These are phyloP conservation scores for Lumnitzera littorea DNA, from an alignment of 345 rosid species.

Conservation along the genomic window DNA sequence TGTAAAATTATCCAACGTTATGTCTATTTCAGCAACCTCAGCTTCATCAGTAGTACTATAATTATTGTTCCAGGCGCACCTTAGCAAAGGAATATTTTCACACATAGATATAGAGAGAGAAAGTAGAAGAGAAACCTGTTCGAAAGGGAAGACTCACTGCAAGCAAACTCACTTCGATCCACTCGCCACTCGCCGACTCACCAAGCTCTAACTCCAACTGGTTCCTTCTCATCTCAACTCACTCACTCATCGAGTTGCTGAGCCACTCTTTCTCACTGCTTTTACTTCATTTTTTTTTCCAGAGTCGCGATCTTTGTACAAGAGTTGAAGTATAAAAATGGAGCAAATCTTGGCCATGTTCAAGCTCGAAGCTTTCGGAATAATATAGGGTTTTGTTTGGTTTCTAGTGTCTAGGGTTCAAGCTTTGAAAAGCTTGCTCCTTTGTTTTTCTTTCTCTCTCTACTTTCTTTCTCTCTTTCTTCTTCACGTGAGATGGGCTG, in stretches of 20 bases:
- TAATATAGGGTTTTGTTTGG: slow-evolving; percentile 7
- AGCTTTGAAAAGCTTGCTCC: neutral
- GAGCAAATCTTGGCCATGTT: slow-evolving; percentile 22
- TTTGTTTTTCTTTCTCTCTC: neutral
- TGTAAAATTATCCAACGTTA: slow-evolving; percentile 10
- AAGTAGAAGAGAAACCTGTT: neutral
- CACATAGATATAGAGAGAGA: slow-evolving; percentile 5
- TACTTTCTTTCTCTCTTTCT: neutral
- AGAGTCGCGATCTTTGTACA: neutral
- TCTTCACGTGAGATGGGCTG: slow-evolving; percentile 21
- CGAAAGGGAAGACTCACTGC: too few species aligned
- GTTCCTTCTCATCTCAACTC: too few species aligned
- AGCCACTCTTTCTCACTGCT: neutral
- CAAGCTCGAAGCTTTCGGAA: slow-evolving; percentile 22
- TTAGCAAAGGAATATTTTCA: slow-evolving; percentile 10
- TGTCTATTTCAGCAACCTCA: slow-evolving; percentile 7
- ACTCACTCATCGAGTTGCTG: neutral
- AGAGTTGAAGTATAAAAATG: neutral
- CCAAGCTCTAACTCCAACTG: too few species aligned
- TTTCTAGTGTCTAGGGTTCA: neutral
- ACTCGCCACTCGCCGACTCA: too few species aligned
- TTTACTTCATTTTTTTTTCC: neutral
- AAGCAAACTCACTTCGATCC: too few species aligned
- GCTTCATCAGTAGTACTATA: neutral
- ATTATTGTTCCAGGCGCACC: slow-evolving; percentile 23